phyloP scores from a whole-genome alignment of 2,329 filamentous ascomycete species.

The Beauveria bassiana region DNA sequence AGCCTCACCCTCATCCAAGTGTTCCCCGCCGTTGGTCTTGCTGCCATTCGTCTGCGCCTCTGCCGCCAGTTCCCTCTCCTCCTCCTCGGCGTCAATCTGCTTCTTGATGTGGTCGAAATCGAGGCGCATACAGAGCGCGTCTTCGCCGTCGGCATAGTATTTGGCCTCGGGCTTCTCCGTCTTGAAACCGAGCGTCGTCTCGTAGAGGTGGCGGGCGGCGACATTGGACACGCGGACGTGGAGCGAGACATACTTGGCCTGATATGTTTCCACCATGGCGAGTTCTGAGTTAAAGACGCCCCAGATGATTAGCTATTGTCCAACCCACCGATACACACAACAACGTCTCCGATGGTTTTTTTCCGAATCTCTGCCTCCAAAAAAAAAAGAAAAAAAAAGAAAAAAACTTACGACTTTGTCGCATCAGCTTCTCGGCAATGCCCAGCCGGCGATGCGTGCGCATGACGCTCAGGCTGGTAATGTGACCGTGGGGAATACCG shows the following conservation, averaged over 20 bases:
- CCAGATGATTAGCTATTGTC: neutral
- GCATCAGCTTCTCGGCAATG: constrained; percentile 95
- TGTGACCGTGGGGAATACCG: constrained; percentile 88
- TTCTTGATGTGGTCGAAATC: constrained; percentile 59
- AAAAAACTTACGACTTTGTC: constrained; percentile 71
- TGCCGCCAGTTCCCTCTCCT: constrained; percentile 34
- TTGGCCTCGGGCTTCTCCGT: constrained; percentile 79
- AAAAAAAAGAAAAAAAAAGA: too few species aligned
- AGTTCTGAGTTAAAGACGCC: constrained; percentile 27
- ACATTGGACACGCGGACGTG: constrained; percentile 93
- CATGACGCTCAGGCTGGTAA: constrained; percentile 94
- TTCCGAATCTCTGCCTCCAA: too few species aligned
- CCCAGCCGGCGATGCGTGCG: constrained; percentile 84
- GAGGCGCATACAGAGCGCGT: constrained; percentile 90
- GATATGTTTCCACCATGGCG: constrained; percentile 94
- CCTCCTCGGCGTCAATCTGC: constrained; percentile 36
- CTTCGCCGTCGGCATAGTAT: constrained; percentile 97
- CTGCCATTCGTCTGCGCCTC: constrained; percentile 26
- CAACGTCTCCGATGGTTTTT: too few species aligned
- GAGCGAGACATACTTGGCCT: constrained; percentile 85
- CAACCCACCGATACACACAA: too few species aligned
- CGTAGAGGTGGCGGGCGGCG: constrained; percentile 86
- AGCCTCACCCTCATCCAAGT: constrained; percentile 58
- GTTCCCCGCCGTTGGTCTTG: constrained; percentile 27
- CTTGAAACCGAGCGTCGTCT: constrained; percentile 82